These are phyloP conservation scores for Peniophora sp. DNA, from an alignment of 1,284 basidiomycete genomes.

Conservation along the genomic window DNA sequence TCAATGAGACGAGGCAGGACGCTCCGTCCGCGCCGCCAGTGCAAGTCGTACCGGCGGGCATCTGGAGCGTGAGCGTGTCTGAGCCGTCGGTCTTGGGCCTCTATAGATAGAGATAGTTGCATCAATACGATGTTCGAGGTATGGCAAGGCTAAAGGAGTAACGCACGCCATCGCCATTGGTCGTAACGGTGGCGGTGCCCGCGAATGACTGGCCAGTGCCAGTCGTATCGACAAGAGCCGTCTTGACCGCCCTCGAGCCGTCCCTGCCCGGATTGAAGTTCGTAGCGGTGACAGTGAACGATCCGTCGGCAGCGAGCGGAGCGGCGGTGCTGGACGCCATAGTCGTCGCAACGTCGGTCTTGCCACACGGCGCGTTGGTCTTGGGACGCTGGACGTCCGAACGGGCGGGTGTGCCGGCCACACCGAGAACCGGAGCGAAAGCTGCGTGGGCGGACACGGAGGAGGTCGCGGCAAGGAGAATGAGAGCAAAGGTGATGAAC, in stretches of 20 bases:
- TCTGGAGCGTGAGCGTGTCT: slow-evolving; percentile 27
- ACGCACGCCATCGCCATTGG: slow-evolving; percentile 30
- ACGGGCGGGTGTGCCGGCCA: slow-evolving; percentile 30
- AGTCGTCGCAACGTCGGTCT: slow-evolving; percentile 30
- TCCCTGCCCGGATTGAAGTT: slow-evolving; percentile 44
- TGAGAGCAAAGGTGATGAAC: slow-evolving; percentile 18
- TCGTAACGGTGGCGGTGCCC: slow-evolving; percentile 23
- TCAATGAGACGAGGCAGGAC: too few relatives aligned
- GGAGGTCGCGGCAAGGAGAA: slow-evolving; percentile 24
- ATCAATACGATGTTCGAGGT: neutral
- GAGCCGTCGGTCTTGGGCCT: slow-evolving; percentile 21
- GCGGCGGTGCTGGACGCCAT: slow-evolving; percentile 35
- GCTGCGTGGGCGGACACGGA: slow-evolving; percentile 37
- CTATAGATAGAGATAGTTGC: slow-evolving; percentile 4
- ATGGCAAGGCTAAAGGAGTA: neutral
- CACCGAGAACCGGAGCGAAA: slow-evolving; percentile 39
- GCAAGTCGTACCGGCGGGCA: too few relatives aligned
- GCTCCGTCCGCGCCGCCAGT: too few relatives aligned
- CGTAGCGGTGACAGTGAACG: slow-evolving; percentile 33
- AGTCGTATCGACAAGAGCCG: slow-evolving; percentile 25
- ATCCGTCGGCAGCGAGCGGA: slow-evolving; percentile 30
- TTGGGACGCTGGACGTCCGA: slow-evolving; percentile 38
- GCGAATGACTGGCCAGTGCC: slow-evolving; percentile 29
- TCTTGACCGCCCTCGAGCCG: slow-evolving; percentile 39
- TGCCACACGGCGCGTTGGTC: slow-evolving; percentile 35